A percentile compares a stretch with the other conserved stretches of the same genome.
Evolutionary conservation across 768 basidiomycete genomes (phyloP).

Genomic region (Naganishia kalamii): DNA sequence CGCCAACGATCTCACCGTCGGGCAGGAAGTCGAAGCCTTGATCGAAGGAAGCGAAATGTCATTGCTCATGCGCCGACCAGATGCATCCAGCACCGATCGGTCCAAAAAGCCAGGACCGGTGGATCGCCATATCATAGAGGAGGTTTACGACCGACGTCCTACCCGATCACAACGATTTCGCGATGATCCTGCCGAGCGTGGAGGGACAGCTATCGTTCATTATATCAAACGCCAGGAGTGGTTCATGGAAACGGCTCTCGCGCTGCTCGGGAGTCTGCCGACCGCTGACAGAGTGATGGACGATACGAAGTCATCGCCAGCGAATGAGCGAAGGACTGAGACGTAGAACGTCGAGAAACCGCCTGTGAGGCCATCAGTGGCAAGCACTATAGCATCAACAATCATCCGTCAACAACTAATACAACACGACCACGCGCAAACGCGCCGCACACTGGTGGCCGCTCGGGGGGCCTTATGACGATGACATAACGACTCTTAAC

Average conservation of each 20-base stretch:
- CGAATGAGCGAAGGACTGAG: neutral
- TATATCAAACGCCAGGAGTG: slow-evolving; percentile 96
- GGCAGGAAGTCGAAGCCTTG: slow-evolving; percentile 78
- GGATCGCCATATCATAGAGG: neutral
- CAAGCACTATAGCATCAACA: too few species aligned
- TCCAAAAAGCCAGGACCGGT: neutral
- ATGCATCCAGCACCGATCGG: slow-evolving; percentile 4
- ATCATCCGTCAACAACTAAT: neutral
- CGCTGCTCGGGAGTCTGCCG: slow-evolving; percentile 57
- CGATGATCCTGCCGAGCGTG: slow-evolving; percentile 55
- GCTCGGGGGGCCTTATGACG: neutral
- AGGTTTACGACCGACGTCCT: slow-evolving; percentile 32
- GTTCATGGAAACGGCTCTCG: slow-evolving; percentile 88
- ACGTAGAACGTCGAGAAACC: too few species aligned
- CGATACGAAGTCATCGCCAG: neutral
- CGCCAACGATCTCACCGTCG: slow-evolving; percentile 57
- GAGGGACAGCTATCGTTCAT: slow-evolving; percentile 92
- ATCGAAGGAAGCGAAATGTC: slow-evolving; percentile 83
- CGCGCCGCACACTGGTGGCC: neutral
- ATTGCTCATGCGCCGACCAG: slow-evolving; percentile 52
- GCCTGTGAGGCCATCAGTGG: too few species aligned
- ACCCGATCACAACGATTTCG: slow-evolving; percentile 32
- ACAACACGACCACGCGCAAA: neutral
- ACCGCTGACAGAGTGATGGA: neutral
- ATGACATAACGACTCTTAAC: neutral